Evolutionary conservation across 2,329 filamentous ascomycete species (phyloP), one percentile per base, ranked within the genome.

Genomic region (Sclerotinia spermophila): DNA sequence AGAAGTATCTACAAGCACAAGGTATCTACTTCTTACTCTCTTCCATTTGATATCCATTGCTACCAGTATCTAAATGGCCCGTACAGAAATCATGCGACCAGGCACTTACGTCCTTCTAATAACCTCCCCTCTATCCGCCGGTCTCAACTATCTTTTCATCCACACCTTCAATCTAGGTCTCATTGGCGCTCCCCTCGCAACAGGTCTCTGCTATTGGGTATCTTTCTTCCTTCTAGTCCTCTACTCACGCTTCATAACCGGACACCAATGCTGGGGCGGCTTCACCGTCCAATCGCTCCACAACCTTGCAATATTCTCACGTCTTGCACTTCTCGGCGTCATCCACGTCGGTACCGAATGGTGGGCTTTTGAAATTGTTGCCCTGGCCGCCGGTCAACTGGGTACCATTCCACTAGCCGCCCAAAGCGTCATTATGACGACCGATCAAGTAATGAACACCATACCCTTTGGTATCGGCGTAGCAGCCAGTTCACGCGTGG

Each of bases 361-460:
- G 93, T 96, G 93, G 93, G 94, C 93, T 0, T 97, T 97, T 76
- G 93, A 96, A 81, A 95, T 96, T 74, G 92, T 96, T 2, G 92
- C 93, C 1, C 86, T 96, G 0, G 92, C 91, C 2, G 93, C 93
- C 7, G 93, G 93, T 1, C 86, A 90, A 48, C 86, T 97, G 0
- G 94, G 94, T 5, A 94, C 92, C 0, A 86, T 94, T 45, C 86
- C 92, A 0, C 84, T 97, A 0, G 93, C 93, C 1, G 92, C 93
- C 0, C 93, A 97, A 80, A 92, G 89, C 62, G 92, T 96, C 33
- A 94, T 97, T 79, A 96, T 96, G 93, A 96, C 93, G 0, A 89
- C 91, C 0, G 93, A 96, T 79, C 92, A 95, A 78, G 87, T 94
- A 70, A 89, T 91, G 2, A 81, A 89, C 78, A 96, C 93, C 0